A percentile compares a stretch with the other conserved stretches of the same genome.
These are phyloP conservation scores for Trypanosoma mega DNA, from an alignment of 208 protist genomes.

Conservation along the genomic window DNA sequence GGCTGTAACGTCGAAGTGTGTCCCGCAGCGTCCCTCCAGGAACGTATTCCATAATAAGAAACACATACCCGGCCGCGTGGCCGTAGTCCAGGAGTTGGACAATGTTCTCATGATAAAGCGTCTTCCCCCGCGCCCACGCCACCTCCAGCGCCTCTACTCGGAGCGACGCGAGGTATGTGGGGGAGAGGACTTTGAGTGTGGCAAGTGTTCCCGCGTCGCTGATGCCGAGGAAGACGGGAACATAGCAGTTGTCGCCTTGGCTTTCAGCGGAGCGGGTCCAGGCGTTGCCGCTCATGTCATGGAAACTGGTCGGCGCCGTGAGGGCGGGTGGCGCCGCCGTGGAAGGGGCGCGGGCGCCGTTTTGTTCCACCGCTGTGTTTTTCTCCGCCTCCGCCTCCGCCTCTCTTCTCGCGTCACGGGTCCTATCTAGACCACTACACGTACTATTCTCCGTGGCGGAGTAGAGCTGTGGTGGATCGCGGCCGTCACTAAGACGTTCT, in stretches of 20 bases:
- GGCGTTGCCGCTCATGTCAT: conserved; percentile 1
- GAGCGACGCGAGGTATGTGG: neutral
- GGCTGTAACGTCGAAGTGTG: conserved; percentile 31
- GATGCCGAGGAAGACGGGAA: conserved; percentile 19
- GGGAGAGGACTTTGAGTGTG: conserved; percentile 8
- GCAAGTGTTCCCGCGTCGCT: conserved; percentile 17
- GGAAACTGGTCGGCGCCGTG: neutral
- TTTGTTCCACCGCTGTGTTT: no score
- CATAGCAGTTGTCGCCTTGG: neutral
- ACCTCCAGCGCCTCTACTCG: neutral
- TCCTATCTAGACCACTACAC: neutral
- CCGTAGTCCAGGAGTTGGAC: conserved; percentile 33
- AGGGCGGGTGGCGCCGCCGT: neutral
- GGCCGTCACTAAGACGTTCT: no score
- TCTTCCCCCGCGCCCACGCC: conserved; percentile 12
- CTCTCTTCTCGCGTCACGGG: neutral
- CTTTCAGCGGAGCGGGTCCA: neutral
- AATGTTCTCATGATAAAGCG: conserved; percentile 48
- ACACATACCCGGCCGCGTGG: conserved; percentile 22
- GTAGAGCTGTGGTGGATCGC: no score
- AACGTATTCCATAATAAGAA: conserved; percentile 40
- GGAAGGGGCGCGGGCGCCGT: neutral
- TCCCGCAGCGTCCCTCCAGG: conserved; percentile 36
- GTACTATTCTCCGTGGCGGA: no score
- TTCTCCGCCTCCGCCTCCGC: no score